These are phyloP conservation scores for Nematocida homosporus DNA, from an alignment of 371 early-diverging fungal species.

Conservation along the genomic window DNA sequence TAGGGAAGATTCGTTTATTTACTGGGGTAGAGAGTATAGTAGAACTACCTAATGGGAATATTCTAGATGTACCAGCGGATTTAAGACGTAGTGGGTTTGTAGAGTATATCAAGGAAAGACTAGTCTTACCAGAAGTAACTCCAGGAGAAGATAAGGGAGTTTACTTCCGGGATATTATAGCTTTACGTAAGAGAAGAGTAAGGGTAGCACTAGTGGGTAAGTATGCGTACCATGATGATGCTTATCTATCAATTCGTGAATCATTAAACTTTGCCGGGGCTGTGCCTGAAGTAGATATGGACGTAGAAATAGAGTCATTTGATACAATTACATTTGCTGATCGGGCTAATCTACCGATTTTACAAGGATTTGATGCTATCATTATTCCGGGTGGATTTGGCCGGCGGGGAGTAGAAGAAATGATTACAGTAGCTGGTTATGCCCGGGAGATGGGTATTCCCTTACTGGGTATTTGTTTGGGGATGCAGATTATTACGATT, in stretches of 20 bases:
- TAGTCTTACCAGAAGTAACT: not conserved
- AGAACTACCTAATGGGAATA: constrained; percentile 84
- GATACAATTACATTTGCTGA: constrained; percentile 30
- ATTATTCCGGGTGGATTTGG: constrained; percentile 99
- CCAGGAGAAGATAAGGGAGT: not conserved
- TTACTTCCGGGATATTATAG: constrained; percentile 8
- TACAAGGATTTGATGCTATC: constrained; percentile 73
- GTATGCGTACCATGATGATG: constrained; percentile 58
- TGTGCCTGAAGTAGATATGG: not conserved
- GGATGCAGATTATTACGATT: constrained; percentile 91
- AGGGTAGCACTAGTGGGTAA: constrained; percentile 53
- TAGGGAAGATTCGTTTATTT: constrained; percentile 88
- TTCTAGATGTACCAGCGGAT: constrained; percentile 88
- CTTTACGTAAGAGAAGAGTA: not conserved
- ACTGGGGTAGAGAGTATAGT: constrained; percentile 81
- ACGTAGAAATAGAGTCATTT: constrained; percentile 38
- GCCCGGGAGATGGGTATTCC: constrained; percentile 93
- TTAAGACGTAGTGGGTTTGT: constrained; percentile 74
- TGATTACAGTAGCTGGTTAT: constrained; percentile 87
- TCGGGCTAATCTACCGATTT: not conserved
- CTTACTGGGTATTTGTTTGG: constrained; percentile 95
- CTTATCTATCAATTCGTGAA: constrained; percentile 51
- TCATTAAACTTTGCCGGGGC: constrained; percentile 48
- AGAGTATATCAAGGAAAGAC: constrained; percentile 1
- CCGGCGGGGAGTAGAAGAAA: constrained; percentile 87